These are phyloP conservation scores for Arthrobotrys sinensis DNA, from an alignment of 2,329 filamentous ascomycete species.

Conservation along the genomic window DNA sequence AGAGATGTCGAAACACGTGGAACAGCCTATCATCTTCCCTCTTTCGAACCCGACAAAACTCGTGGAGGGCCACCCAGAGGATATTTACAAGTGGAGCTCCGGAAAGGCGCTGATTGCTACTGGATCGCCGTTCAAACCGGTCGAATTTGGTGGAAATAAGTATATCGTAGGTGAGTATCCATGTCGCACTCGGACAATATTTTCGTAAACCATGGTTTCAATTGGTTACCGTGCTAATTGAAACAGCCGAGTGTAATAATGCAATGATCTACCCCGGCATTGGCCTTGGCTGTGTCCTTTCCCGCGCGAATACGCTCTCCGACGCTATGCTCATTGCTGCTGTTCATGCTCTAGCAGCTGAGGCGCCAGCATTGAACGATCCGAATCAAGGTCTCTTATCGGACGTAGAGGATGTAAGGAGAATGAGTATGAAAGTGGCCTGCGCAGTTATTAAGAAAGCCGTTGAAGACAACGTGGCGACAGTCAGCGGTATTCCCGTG, in stretches of 20 bases:
- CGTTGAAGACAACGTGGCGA: conserved; percentile 78
- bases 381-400: conserved; percentile 79
- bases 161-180: conserved; percentile 71
- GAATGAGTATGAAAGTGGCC: conserved; percentile 84
- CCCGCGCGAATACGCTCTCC: conserved; percentile 77
- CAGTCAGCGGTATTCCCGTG: conserved; percentile 76
- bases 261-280: conserved; percentile 88
- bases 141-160: conserved; percentile 73
- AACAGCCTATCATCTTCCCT: conserved; percentile 83
- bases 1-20: conserved; percentile 81
- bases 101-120: conserved; percentile 85
- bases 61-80: conserved; percentile 84
- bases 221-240: conserved; percentile 64
- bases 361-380: conserved; percentile 80
- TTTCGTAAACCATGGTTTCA: conserved; percentile 17
- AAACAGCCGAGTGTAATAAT: conserved; percentile 86
- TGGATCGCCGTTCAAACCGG: conserved; percentile 84
- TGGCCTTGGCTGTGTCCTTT: conserved; percentile 83
- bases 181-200: conserved; percentile 65
- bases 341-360: conserved; percentile 78
- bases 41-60: conserved; percentile 87
- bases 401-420: conserved; percentile 80
- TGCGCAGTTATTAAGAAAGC: conserved; percentile 81
- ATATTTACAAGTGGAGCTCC: conserved; percentile 83
- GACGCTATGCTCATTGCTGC: conserved; percentile 87